Conservation (phyloP, 2,329 filamentous ascomycete genomes). For the Chrysoporthe cubensis region DNA sequence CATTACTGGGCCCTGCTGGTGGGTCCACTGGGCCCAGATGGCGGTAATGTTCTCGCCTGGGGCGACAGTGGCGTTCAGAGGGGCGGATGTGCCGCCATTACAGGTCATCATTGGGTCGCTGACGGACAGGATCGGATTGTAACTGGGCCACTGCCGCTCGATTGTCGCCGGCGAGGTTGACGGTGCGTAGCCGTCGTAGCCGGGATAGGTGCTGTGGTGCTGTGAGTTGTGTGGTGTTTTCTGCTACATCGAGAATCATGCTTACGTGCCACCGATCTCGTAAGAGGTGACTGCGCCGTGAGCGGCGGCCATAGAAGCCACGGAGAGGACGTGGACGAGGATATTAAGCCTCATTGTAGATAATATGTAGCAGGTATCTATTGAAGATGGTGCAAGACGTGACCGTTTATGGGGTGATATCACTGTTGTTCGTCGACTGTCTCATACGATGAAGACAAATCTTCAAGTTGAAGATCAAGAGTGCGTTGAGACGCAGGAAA, state of each 20-base stretch:
- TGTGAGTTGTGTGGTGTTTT: background rate
- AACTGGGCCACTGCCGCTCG: constrained; percentile 61
- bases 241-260: too few relatives aligned
- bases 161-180: constrained; percentile 54
- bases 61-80: constrained; percentile 47
- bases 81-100: constrained; percentile 56
- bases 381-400: too few relatives aligned
- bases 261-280: constrained; percentile 44
- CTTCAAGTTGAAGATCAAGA: background rate
- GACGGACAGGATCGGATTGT: constrained; percentile 56
- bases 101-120: constrained; percentile 57
- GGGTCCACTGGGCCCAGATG: constrained; percentile 61
- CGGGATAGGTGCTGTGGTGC: constrained; percentile 40
- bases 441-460: too few relatives aligned
- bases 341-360: constrained; percentile 29
- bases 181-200: constrained; percentile 55
- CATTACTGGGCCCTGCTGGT: constrained; percentile 61
- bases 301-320: constrained; percentile 38
- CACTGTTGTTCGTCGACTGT: background rate
- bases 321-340: constrained; percentile 22
- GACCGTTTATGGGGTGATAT: background rate
- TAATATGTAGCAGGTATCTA: background rate
- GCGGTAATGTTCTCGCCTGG: constrained; percentile 54
- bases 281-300: constrained; percentile 52
- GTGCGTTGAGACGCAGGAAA: background rate